Conservation (phyloP, 75 land plant species). For the Cryptomeria japonica region DNA sequence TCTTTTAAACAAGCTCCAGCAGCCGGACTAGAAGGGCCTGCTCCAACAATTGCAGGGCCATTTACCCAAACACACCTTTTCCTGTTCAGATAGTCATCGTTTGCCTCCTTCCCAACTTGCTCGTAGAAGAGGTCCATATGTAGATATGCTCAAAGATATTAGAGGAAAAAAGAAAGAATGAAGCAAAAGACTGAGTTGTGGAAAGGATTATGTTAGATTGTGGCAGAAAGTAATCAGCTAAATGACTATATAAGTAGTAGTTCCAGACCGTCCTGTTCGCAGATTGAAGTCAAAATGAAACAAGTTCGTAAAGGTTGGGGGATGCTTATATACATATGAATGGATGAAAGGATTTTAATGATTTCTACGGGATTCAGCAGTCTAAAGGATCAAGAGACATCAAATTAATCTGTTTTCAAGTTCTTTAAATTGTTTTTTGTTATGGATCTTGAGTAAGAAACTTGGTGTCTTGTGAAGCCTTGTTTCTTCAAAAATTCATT, state of each 20-base stretch:
- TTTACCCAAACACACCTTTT: constrained; percentile 33
- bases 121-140: neutral
- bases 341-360: too few relatives aligned
- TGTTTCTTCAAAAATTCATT: too few relatives aligned
- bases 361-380: too few relatives aligned
- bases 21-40: constrained; percentile 63
- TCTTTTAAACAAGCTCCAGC: constrained; percentile 46
- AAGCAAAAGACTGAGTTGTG: neutral
- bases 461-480: too few relatives aligned
- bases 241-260: neutral
- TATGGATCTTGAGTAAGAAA: too few relatives aligned
- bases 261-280: neutral
- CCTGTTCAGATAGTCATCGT: constrained; percentile 6
- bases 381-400: too few relatives aligned
- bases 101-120: constrained; percentile 10
- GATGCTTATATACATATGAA: neutral
- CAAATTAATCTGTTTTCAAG: too few relatives aligned
- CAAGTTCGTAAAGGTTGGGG: neutral
- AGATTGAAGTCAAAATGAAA: neutral
- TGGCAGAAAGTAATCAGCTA: neutral
- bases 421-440: too few relatives aligned
- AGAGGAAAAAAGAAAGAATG: neutral
- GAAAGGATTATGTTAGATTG: neutral
- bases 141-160: neutral
- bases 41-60: constrained; percentile 74